A percentile compares a stretch with the other conserved stretches of the same genome.
These are phyloP conservation scores for Spinellus fusiger DNA, from an alignment of 192 early-diverging fungal species.

Conservation along the genomic window DNA sequence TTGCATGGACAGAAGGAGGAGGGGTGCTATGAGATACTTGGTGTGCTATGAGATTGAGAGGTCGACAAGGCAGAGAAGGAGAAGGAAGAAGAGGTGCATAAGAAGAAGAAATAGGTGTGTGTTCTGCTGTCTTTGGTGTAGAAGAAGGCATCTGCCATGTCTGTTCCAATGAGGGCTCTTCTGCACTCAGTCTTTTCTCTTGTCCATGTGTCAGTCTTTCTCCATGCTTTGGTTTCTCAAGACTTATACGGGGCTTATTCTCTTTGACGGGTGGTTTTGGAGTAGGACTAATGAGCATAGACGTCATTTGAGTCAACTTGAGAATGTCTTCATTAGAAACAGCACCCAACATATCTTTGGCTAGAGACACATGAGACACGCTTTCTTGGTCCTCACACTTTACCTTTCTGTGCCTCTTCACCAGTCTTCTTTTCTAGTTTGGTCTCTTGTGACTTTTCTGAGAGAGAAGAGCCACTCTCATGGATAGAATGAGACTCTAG, in stretches of 20 bases:
- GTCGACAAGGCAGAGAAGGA: too few species aligned
- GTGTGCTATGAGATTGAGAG: too few species aligned
- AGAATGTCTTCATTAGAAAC: conserved; percentile 26
- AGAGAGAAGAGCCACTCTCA: background rate
- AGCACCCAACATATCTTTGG: conserved; percentile 19
- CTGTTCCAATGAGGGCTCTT: too few species aligned
- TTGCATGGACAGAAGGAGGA: background rate
- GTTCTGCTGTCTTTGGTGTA: too few species aligned
- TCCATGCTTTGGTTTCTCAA: too few species aligned
- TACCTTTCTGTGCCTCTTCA: background rate
- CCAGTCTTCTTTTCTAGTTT: background rate
- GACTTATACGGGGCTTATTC: background rate
- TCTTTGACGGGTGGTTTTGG: background rate
- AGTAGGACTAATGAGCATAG: background rate
- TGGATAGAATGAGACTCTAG: background rate
- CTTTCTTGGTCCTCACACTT: background rate
- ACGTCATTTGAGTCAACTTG: conserved; percentile 14
- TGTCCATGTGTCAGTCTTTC: too few species aligned
- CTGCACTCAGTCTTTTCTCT: too few species aligned
- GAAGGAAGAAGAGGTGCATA: too few species aligned
- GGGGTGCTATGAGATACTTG: background rate
- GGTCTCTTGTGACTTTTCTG: background rate
- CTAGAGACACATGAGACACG: background rate
- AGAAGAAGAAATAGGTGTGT: too few species aligned
- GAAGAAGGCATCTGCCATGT: too few species aligned